These are phyloP conservation scores for Phytopythium mirpurense DNA, from an alignment of 352 stramenopile species.

Conservation along the genomic window DNA sequence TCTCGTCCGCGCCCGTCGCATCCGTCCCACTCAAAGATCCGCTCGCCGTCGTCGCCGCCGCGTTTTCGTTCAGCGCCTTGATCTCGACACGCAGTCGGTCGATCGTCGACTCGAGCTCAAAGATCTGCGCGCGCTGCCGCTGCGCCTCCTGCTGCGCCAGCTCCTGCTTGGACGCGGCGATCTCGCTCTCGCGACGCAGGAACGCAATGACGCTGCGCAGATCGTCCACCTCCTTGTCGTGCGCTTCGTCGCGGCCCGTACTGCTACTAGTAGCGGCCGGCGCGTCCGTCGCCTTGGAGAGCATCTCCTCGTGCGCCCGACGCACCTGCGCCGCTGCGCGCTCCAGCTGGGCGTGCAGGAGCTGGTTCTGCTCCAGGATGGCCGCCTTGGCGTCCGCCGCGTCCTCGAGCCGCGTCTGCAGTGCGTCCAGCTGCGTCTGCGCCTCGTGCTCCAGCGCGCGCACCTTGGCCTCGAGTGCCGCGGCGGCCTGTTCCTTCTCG, in stretches of 20 bases:
- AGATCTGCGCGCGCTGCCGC: slow-evolving; percentile 43
- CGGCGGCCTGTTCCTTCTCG: slow-evolving; percentile 28
- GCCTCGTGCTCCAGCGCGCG: slow-evolving; percentile 30
- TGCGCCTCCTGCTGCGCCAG: slow-evolving; percentile 66
- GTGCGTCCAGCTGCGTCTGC: slow-evolving; percentile 22
- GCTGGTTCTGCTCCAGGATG: slow-evolving; percentile 61
- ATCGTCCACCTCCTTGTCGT: slow-evolving; percentile 68
- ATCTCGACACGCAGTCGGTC: slow-evolving; percentile 56
- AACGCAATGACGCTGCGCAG: slow-evolving; percentile 67
- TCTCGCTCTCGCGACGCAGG: slow-evolving; percentile 64
- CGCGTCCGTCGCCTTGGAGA: slow-evolving; percentile 29
- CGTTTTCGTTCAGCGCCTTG: slow-evolving; percentile 30
- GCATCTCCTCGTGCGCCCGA: slow-evolving; percentile 50
- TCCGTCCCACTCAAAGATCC: background rate
- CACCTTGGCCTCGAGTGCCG: slow-evolving; percentile 36
- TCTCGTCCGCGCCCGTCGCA: slow-evolving; percentile 23
- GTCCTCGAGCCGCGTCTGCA: slow-evolving; percentile 52
- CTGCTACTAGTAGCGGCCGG: no score
- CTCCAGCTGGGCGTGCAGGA: slow-evolving; percentile 71
- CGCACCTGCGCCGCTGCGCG: slow-evolving; percentile 48
- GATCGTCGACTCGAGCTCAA: slow-evolving; percentile 52
- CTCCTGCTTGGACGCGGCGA: slow-evolving; percentile 61
- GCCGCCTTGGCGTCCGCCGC: slow-evolving; percentile 39
- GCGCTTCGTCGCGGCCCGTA: slow-evolving; percentile 9
- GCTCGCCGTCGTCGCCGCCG: background rate